phyloP scores from a whole-genome alignment of 2,329 filamentous ascomycete species.

The Fusarium nelsonii region DNA sequence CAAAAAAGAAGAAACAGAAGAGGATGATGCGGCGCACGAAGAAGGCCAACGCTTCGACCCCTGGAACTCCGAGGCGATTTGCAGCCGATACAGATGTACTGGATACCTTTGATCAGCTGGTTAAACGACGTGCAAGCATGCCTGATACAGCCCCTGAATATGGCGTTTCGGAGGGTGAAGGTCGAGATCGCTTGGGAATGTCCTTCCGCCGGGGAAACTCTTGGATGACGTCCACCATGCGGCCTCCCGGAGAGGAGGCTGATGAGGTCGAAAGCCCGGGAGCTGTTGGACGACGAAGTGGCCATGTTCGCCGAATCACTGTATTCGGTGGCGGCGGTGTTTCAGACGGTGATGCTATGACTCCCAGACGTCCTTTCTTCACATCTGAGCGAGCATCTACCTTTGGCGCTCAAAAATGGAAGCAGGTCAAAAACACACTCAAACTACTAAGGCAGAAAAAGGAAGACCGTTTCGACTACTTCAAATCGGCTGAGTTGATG shows the following conservation, averaged over 20 bases:
- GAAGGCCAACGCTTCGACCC: constrained; percentile 71
- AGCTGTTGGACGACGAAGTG: constrained; percentile 63
- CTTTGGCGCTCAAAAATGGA: constrained; percentile 87
- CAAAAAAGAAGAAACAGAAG: constrained; percentile 70
- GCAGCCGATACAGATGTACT: constrained; percentile 58
- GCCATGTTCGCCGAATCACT: constrained; percentile 75
- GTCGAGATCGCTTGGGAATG: constrained; percentile 68
- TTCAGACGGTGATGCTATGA: constrained; percentile 72
- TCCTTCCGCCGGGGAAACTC: constrained; percentile 69
- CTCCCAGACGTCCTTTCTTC: constrained; percentile 69
- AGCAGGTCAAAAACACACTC: constrained; percentile 89
- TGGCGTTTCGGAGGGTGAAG: constrained; percentile 81
- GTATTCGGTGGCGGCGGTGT: constrained; percentile 73
- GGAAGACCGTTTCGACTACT: constrained; percentile 89
- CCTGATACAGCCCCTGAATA: constrained; percentile 71
- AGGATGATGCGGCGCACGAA: constrained; percentile 70
- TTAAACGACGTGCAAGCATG: constrained; percentile 75
- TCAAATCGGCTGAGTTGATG: constrained; percentile 96
- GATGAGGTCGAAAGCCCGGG: constrained; percentile 67
- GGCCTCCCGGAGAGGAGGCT: constrained; percentile 61
- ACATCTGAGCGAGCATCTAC: constrained; percentile 76
- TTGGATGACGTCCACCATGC: constrained; percentile 66
- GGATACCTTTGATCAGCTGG: constrained; percentile 60
- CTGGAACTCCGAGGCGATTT: constrained; percentile 70
- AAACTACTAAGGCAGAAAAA: constrained; percentile 84